These are phyloP conservation scores for Micractinium conductrix DNA, from an alignment of 139 green algal genomes.

Conservation along the genomic window DNA sequence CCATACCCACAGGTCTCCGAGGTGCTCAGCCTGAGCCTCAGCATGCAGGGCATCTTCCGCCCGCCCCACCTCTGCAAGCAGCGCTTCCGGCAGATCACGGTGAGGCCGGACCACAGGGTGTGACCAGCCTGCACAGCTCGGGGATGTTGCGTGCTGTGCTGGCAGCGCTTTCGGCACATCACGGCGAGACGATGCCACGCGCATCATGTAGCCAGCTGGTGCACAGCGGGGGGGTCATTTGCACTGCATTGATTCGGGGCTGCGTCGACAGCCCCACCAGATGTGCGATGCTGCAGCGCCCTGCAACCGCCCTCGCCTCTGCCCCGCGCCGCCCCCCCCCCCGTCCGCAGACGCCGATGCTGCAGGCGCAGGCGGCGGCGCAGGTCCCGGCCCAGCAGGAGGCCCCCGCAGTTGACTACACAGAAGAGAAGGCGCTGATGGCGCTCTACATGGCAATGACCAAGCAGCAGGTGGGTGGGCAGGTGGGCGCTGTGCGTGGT, in stretches of 20 bases:
- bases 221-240: too few species aligned
- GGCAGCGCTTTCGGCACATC: too few species aligned
- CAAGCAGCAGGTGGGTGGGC: conserved; percentile 39
- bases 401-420: neutral
- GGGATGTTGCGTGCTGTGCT: too few species aligned
- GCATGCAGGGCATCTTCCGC: conserved; percentile 66
- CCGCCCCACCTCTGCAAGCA: conserved; percentile 52
- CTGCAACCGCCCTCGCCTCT: too few species aligned
- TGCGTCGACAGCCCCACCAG: too few species aligned
- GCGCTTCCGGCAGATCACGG: conserved; percentile 52
- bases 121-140: too few species aligned
- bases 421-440: conserved; percentile 42
- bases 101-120: neutral
- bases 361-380: neutral
- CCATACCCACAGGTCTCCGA: conserved; percentile 46
- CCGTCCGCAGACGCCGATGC: neutral
- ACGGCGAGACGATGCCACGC: too few species aligned
- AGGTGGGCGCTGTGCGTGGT: neutral
- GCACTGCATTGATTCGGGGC: too few species aligned
- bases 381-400: neutral
- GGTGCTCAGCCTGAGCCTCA: conserved; percentile 53
- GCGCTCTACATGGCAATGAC: conserved; percentile 31
- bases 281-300: too few species aligned
- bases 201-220: too few species aligned
- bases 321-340: too few species aligned